These are phyloP conservation scores for Begonia loranthoides DNA, from an alignment of 306 rosid species.

Conservation along the genomic window DNA sequence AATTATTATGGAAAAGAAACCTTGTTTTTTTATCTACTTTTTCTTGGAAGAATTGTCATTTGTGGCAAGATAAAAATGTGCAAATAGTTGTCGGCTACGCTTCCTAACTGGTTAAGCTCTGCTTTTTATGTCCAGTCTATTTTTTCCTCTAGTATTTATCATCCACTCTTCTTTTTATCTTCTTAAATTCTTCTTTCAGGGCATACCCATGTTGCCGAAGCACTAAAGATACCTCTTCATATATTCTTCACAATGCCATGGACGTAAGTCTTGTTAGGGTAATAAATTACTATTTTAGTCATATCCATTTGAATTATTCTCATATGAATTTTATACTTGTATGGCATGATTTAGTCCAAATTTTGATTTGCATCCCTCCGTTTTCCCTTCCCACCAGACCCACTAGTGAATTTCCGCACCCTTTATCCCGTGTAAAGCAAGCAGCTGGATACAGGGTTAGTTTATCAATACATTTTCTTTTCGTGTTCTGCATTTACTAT, in stretches of 20 bases:
- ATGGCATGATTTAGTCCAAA: conserved; percentile 5
- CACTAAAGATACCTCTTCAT: conserved; percentile 82
- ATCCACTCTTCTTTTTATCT: background rate
- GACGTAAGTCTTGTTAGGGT: conserved; percentile 90
- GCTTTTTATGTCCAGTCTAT: too few species aligned
- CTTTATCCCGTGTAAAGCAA: conserved; percentile 95
- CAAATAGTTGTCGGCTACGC: too few species aligned
- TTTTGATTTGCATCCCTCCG: conserved; percentile 15
- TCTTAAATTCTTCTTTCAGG: conserved; percentile 36
- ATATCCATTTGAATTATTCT: conserved; percentile 6
- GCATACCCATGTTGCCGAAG: conserved; percentile 97
- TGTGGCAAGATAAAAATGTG: too few species aligned
- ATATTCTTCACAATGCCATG: conserved; percentile 99
- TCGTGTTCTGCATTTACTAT: too few species aligned
- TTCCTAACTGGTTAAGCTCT: too few species aligned
- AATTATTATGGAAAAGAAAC: too few species aligned
- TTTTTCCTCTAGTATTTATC: background rate
- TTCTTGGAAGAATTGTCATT: too few species aligned
- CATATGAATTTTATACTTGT: conserved; percentile 10
- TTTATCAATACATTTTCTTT: conserved; percentile 5
- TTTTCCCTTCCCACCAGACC: conserved; percentile 50
- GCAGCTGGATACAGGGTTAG: conserved; percentile 84
- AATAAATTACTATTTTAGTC: conserved; percentile 15
- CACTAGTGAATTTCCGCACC: conserved; percentile 98
- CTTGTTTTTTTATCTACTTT: too few species aligned